phyloP scores from a whole-genome alignment of 106 monocot species.

The Amphibolis antarctica region DNA sequence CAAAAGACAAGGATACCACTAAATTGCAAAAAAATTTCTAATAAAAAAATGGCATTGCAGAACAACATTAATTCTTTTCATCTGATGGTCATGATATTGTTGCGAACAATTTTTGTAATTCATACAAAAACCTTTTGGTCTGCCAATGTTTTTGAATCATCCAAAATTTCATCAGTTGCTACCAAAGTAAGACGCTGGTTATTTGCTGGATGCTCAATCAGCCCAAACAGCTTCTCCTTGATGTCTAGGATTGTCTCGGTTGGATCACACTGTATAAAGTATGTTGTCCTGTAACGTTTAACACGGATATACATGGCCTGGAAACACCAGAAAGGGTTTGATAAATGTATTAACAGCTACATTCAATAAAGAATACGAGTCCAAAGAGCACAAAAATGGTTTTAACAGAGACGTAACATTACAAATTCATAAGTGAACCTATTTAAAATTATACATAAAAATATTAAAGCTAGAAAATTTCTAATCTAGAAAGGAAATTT shows the following conservation, averaged over 20 bases:
- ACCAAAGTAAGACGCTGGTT: slow-evolving; percentile 58
- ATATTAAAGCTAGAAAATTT: no score
- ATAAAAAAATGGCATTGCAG: background rate
- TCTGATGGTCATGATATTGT: background rate
- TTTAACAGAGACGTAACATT: no score
- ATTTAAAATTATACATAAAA: no score
- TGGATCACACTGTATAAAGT: slow-evolving; percentile 91
- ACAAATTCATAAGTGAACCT: no score
- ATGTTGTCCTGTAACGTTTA: slow-evolving; percentile 83
- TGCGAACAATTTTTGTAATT: background rate
- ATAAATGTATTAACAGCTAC: background rate
- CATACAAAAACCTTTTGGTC: slow-evolving; percentile 73
- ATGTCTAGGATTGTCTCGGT: slow-evolving; percentile 78
- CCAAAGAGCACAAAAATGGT: no score
- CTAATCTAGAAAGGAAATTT: no score
- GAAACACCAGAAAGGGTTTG: background rate
- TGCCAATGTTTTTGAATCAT: slow-evolving; percentile 85
- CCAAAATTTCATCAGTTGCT: slow-evolving; percentile 52
- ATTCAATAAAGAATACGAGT: background rate
- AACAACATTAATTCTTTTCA: background rate
- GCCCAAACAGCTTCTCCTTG: slow-evolving; percentile 67
- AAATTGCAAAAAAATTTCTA: background rate
- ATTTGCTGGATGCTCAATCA: slow-evolving; percentile 50
- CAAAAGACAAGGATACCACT: background rate
- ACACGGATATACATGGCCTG: slow-evolving; percentile 98